Percentiles rank a stretch among this genome's conserved stretches.
phyloP scores from a whole-genome alignment of 805 yeast genomes.

The Candida maesae region DNA sequence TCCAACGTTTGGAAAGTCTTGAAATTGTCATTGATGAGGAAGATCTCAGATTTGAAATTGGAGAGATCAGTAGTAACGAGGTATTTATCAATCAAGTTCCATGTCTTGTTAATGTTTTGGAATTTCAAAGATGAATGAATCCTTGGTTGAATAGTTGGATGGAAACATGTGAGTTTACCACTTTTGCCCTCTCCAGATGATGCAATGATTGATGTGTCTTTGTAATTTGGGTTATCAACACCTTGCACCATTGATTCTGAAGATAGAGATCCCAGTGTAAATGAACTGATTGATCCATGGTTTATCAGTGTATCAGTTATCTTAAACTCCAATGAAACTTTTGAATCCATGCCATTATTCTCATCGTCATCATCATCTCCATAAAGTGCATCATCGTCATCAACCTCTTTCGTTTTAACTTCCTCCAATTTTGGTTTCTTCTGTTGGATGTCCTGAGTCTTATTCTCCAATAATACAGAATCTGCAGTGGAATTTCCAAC shows the following conservation, averaged over 20 bases:
- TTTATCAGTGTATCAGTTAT: constrained; percentile 53
- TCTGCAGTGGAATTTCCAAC: constrained; percentile 60
- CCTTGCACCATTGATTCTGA: constrained; percentile 55
- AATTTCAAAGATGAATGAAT: constrained; percentile 67
- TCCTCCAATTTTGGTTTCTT: constrained; percentile 4
- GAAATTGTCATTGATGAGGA: constrained; percentile 58
- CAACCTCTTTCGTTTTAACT: background rate
- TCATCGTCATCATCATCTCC: constrained; percentile 47
- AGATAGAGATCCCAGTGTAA: constrained; percentile 60
- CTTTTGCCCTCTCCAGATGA: constrained; percentile 60
- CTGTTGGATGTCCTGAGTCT: background rate
- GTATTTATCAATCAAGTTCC: constrained; percentile 65
- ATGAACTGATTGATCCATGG: constrained; percentile 69
- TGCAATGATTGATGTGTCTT: constrained; percentile 64
- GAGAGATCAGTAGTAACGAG: constrained; percentile 68
- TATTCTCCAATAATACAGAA: constrained; percentile 39
- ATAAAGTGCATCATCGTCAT: constrained; percentile 14
- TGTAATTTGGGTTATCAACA: constrained; percentile 60
- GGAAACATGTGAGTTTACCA: constrained; percentile 56
- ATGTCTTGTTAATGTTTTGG: constrained; percentile 67
- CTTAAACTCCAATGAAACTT: constrained; percentile 35
- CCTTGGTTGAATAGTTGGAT: constrained; percentile 65
- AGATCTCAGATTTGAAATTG: constrained; percentile 63
- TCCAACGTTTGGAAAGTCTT: constrained; percentile 57
- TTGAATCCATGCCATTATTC: constrained; percentile 25